Evolutionary conservation across 2,329 filamentous ascomycete genomes (phyloP).

Genomic region (Aspergillus luchuensis): DNA sequence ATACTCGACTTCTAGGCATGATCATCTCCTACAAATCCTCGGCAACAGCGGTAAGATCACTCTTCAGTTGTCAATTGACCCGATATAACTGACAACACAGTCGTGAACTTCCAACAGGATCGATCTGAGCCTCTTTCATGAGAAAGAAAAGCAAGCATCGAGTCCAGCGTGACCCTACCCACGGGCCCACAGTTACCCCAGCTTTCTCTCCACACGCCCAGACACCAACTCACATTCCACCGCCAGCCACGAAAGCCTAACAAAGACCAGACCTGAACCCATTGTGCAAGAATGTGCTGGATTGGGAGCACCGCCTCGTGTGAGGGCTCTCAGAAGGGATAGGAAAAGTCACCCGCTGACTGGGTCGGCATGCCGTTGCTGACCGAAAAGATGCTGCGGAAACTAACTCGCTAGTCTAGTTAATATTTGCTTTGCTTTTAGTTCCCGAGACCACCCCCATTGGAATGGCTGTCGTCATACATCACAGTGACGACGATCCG

Average conservation of each 20-base stretch:
- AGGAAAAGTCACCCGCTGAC: slow-evolving; percentile 5
- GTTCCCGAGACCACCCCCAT: neutral
- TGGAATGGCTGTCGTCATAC: slow-evolving; percentile 1
- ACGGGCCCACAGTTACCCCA: slow-evolving; percentile 5
- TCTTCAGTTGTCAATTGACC: neutral
- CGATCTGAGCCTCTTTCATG: too few relatives aligned
- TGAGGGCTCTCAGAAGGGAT: neutral
- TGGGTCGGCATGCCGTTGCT: slow-evolving; percentile 10
- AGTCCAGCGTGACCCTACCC: neutral
- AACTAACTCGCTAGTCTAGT: too few relatives aligned
- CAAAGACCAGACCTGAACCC: neutral
- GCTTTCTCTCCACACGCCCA: neutral
- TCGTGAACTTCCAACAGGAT: too few relatives aligned
- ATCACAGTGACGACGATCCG: slow-evolving; percentile 7
- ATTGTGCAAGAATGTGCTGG: neutral
- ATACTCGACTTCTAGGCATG: neutral
- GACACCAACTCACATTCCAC: neutral
- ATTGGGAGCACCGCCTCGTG: neutral
- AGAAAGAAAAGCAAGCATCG: too few relatives aligned
- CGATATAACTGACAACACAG: neutral
- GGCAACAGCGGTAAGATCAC: neutral
- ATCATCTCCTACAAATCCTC: neutral
- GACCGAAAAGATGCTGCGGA: slow-evolving; percentile 1
- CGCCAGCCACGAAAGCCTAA: neutral
- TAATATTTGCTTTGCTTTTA: neutral